A percentile compares a stretch with the other conserved stretches of the same genome.
Conservation (phyloP, 169 alveolate species). For the Plasmodium ovale region DNA sequence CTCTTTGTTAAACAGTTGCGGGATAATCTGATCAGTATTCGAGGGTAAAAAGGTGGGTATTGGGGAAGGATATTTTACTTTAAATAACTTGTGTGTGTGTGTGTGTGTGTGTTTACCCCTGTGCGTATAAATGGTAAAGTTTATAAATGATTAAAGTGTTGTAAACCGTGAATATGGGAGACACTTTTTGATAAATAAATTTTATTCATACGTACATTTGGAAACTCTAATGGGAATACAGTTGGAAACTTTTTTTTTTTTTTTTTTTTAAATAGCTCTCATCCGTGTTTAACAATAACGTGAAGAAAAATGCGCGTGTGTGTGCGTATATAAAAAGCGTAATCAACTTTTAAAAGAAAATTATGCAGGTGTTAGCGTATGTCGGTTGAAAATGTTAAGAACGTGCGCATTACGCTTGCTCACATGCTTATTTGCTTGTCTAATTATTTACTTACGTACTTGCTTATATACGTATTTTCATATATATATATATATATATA, state of each 20-base stretch:
- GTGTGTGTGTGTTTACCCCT: background rate
- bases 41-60: background rate
- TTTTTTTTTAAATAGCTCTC: slow-evolving; percentile 1
- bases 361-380: too few relatives aligned
- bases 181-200: slow-evolving; percentile 70
- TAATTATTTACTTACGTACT: background rate
- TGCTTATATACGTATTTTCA: background rate
- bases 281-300: too few relatives aligned
- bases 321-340: too few relatives aligned
- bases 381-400: too few relatives aligned
- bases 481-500: too few relatives aligned
- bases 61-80: background rate
- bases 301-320: too few relatives aligned
- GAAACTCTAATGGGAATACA: background rate
- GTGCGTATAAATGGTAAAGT: slow-evolving; percentile 17
- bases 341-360: too few relatives aligned
- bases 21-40: slow-evolving; percentile 2
- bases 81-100: background rate
- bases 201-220: slow-evolving; percentile 19
- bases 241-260: slow-evolving; percentile 2
- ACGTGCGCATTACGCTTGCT: too few relatives aligned
- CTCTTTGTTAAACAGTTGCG: slow-evolving; percentile 6
- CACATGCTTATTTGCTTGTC: background rate
- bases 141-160: slow-evolving; percentile 69
- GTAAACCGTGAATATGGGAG: slow-evolving; percentile 54